A percentile compares a stretch with the other conserved stretches of the same genome.
These are phyloP conservation scores for Phytophthora podocarpi DNA, from an alignment of 352 stramenopile genomes.

Conservation along the genomic window DNA sequence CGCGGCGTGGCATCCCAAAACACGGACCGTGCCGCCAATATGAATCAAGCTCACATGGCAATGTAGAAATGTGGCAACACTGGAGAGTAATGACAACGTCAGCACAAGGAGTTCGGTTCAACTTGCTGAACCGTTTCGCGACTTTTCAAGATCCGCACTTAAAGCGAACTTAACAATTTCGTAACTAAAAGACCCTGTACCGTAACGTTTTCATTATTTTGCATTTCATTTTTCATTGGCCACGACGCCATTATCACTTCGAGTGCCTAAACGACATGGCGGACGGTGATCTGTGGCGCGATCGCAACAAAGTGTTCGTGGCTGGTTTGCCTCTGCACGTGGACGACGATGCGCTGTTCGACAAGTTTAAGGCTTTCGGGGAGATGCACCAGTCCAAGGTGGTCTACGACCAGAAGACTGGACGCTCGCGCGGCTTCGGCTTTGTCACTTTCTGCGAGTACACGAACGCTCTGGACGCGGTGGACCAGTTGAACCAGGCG, in stretches of 20 bases:
- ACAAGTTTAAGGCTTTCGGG: slow-evolving; percentile 77
- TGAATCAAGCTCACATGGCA: slow-evolving; percentile 3
- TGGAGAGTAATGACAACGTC: too few species aligned
- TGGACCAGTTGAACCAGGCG: slow-evolving; percentile 73
- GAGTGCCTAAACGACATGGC: slow-evolving; percentile 37
- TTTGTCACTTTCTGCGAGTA: slow-evolving; percentile 88
- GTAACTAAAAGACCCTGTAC: too few species aligned
- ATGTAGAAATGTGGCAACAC: slow-evolving; percentile 4
- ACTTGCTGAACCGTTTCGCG: slow-evolving; percentile 22
- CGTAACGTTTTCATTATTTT: too few species aligned
- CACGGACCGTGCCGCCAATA: neutral
- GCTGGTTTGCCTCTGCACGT: slow-evolving; percentile 64
- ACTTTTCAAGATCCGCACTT: slow-evolving; percentile 34
- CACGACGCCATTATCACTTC: neutral
- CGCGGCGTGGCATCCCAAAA: slow-evolving; percentile 16
- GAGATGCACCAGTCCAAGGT: slow-evolving; percentile 90
- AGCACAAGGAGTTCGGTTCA: slow-evolving; percentile 15
- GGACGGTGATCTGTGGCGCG: slow-evolving; percentile 77
- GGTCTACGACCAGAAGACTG: slow-evolving; percentile 72
- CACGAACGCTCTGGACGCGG: slow-evolving; percentile 75
- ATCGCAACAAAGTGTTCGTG: slow-evolving; percentile 90
- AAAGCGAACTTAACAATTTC: slow-evolving; percentile 5
- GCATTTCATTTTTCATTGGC: slow-evolving; percentile 23
- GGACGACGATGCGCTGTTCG: slow-evolving; percentile 71
- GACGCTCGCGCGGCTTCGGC: slow-evolving; percentile 75